phyloP scores from a whole-genome alignment of 139 green algal genomes.

The Chlamydomonas incerta region DNA sequence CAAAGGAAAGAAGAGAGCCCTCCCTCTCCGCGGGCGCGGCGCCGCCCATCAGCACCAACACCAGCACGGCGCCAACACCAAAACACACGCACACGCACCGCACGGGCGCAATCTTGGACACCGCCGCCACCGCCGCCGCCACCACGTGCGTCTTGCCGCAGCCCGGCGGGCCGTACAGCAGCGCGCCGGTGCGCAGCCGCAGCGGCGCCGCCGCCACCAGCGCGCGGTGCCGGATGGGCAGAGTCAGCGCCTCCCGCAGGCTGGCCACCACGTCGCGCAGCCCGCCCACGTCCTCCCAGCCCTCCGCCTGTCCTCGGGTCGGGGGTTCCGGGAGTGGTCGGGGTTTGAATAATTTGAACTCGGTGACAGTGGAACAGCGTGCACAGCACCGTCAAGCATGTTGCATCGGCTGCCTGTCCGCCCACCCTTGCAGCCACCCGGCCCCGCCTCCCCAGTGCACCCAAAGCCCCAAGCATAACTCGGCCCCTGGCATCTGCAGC shows the following conservation, averaged over 20 bases:
- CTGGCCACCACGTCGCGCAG: slow-evolving; percentile 79
- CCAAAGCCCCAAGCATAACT: too few species aligned
- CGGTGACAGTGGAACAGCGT: too few species aligned
- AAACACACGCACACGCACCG: slow-evolving; percentile 35
- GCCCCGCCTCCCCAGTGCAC: too few species aligned
- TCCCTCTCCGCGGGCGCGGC: too few species aligned
- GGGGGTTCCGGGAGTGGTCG: not conserved
- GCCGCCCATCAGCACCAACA: too few species aligned
- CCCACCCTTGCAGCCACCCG: too few species aligned
- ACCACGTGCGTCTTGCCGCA: slow-evolving; percentile 97
- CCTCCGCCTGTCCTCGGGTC: slow-evolving; percentile 41
- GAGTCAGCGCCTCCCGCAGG: slow-evolving; percentile 87
- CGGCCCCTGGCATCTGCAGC: too few species aligned
- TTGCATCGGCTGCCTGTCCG: not conserved
- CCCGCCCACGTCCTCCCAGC: slow-evolving; percentile 91
- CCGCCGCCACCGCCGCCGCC: slow-evolving; percentile 80
- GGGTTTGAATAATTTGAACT: too few species aligned
- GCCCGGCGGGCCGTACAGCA: slow-evolving; percentile 97
- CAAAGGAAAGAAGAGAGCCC: too few species aligned
- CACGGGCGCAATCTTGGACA: slow-evolving; percentile 37
- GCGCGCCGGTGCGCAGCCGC: slow-evolving; percentile 89
- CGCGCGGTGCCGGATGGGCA: slow-evolving; percentile 71
- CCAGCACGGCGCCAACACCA: too few species aligned
- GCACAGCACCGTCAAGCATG: too few species aligned
- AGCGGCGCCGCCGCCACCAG: slow-evolving; percentile 82